phyloP scores from a whole-genome alignment of 2,329 filamentous ascomycete genomes.

The Trichoderma sp. region DNA sequence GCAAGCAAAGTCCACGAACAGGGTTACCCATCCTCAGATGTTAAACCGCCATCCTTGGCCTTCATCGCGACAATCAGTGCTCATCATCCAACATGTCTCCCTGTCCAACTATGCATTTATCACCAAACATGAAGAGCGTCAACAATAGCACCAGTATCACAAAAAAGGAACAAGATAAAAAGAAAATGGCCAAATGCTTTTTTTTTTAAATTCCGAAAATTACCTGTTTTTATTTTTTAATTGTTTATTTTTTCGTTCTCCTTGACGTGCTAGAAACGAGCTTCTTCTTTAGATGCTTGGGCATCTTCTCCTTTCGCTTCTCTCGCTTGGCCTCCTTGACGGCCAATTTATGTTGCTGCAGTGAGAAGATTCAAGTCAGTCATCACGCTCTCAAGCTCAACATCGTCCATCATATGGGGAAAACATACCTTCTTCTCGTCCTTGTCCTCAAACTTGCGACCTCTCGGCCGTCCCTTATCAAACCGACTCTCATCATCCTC shows the following conservation, averaged over 20 bases:
- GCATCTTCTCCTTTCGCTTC: conserved; percentile 91
- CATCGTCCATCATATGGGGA: neutral
- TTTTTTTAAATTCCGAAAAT: conserved; percentile 4
- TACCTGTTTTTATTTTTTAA: conserved; percentile 11
- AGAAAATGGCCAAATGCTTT: neutral
- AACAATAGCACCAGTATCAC: neutral
- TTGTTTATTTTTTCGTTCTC: conserved; percentile 52
- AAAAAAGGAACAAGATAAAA: neutral
- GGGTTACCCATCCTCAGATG: conserved; percentile 37
- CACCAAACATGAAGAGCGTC: neutral
- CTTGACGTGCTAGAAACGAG: conserved; percentile 62
- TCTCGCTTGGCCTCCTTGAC: conserved; percentile 96
- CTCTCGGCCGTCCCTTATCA: conserved; percentile 67
- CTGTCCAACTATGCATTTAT: neutral
- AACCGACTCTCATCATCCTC: conserved; percentile 52
- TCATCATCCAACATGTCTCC: conserved; percentile 48
- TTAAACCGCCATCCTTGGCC: conserved; percentile 31
- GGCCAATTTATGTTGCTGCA: conserved; percentile 70
- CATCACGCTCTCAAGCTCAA: neutral
- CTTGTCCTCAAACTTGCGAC: conserved; percentile 87
- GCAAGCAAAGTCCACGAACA: conserved; percentile 26
- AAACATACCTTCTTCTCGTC: conserved; percentile 70
- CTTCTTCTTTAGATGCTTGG: conserved; percentile 93
- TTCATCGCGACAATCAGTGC: conserved; percentile 35
- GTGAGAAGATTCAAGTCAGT: neutral